These are phyloP conservation scores for Penicillium verrucosum DNA, from an alignment of 2,329 filamentous ascomycete genomes.

Conservation along the genomic window DNA sequence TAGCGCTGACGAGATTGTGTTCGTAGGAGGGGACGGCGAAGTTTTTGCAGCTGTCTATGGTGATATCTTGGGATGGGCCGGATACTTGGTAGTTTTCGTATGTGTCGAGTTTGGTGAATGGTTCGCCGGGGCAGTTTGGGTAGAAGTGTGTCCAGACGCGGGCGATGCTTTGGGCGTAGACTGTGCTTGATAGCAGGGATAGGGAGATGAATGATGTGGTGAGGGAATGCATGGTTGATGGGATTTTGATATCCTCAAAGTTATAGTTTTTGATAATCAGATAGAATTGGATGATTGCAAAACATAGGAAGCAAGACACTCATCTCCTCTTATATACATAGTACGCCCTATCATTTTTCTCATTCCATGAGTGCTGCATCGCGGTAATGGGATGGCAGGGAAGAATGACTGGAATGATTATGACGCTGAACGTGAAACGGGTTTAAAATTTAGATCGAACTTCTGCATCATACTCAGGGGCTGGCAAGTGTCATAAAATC, in stretches of 20 bases:
- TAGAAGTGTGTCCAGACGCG: conserved; percentile 33
- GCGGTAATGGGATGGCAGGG: conserved; percentile 18
- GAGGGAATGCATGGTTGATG: conserved; percentile 18
- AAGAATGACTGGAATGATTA: conserved; percentile 19
- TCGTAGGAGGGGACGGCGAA: conserved; percentile 27
- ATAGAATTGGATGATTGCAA: neutral
- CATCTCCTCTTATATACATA: conserved; percentile 8
- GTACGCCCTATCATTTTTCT: neutral
- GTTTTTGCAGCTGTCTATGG: conserved; percentile 23
- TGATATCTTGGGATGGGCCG: conserved; percentile 22
- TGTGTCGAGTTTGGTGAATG: conserved; percentile 19
- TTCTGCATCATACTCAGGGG: conserved; percentile 22
- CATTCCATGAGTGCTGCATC: conserved; percentile 7
- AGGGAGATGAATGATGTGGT: conserved; percentile 11
- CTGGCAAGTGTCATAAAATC: conserved; percentile 8
- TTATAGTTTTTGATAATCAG: neutral
- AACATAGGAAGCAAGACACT: neutral
- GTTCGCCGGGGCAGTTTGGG: conserved; percentile 26
- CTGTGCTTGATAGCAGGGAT: conserved; percentile 19
- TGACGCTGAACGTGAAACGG: conserved; percentile 15
- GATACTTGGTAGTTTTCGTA: conserved; percentile 27
- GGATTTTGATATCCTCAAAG: neutral
- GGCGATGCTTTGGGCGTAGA: conserved; percentile 24
- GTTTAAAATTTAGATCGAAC: neutral
- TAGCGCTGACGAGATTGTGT: conserved; percentile 22